Evolutionary conservation across 2,329 filamentous ascomycete species (phyloP).

Genomic region (Coccinonectria pachysandricola): DNA sequence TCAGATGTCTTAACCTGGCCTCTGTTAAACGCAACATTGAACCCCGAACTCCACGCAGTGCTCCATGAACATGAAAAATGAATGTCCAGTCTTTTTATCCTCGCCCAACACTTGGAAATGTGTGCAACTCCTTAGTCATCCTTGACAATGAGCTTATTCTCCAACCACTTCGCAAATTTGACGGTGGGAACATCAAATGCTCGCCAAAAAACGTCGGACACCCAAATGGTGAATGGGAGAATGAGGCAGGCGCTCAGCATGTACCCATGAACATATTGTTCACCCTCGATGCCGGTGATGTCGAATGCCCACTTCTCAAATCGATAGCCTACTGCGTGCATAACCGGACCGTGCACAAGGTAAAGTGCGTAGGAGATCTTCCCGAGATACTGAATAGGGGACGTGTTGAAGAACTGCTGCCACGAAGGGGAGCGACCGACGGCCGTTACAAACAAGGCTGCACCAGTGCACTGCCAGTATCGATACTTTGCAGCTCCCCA

Average conservation of each 20-base stretch:
- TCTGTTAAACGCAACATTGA: too few relatives aligned
- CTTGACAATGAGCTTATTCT: conserved; percentile 31
- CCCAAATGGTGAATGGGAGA: conserved; percentile 42
- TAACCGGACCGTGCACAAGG: conserved; percentile 48
- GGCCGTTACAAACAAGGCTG: conserved; percentile 40
- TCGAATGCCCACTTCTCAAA: conserved; percentile 38
- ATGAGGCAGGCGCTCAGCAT: conserved; percentile 35
- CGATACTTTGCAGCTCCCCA: conserved; percentile 39
- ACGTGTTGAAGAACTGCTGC: conserved; percentile 40
- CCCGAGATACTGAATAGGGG: conserved; percentile 46
- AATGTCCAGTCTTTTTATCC: conserved; percentile 1
- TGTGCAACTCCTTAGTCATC: conserved; percentile 9
- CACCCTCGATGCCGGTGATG: conserved; percentile 36
- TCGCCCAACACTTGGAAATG: not conserved
- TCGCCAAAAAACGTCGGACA: conserved; percentile 46
- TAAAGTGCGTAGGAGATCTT: conserved; percentile 52
- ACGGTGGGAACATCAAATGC: conserved; percentile 46
- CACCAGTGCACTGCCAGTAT: conserved; percentile 46
- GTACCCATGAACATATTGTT: conserved; percentile 36
- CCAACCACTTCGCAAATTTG: conserved; percentile 45
- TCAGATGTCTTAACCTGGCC: too few relatives aligned
- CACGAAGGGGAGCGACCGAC: conserved; percentile 36
- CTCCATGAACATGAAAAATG: too few relatives aligned
- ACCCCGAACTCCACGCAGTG: too few relatives aligned
- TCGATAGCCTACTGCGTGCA: conserved; percentile 43